Evolutionary conservation across 768 basidiomycete species (phyloP), one percentile per base, ranked within the genome.

Genomic region (Mycena pura): DNA sequence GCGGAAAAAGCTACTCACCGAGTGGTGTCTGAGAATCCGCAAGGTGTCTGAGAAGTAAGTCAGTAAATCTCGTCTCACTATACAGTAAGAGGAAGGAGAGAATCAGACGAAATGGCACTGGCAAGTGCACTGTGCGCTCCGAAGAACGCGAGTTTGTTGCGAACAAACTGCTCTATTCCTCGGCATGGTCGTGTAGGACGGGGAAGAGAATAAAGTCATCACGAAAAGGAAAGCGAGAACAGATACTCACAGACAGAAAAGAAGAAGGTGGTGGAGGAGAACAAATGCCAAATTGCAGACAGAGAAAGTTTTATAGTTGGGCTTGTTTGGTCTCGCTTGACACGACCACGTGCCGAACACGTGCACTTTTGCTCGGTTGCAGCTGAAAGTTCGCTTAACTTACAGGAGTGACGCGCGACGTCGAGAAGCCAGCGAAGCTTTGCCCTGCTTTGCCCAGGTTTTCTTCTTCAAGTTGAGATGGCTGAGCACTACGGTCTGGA

Each of bases 131-230:
- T 89, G 72, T 80, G 83, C 83, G 77, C 76, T 77, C 81, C 78
- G 76, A 59, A 84, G 77, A 79, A 77, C 81, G 82, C 85, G 74
- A 77, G 84, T 87, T 80, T 80, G 87, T 87, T 87, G 87, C 86
- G 86, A 89, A 90, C 86, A 83, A 81, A 88, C 86, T 71, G 69
- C 88, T 89, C 89, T 91, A 74, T 84, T 80, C 73, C 89, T 91
- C 90, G 86, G 80, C 91, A 92, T 87, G 84, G 91, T 91, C 90
- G 90, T 88, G 72, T 91, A 91, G 77, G 90, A 88, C 89, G 90
- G 90, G 90, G 90, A 91, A 92, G 89, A 91, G 90, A 91, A 91
- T 84, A 81, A 82, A 81, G 84, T 88, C 89, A 90, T 90, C 88
- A 73, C 41, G 63, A 39, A 63, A 32, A 61, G 41, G 63, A 44